Base-by-base conservation (phyloP, 2,329 filamentous ascomycete genomes). In the Ophiobolus disseminans region DNA sequence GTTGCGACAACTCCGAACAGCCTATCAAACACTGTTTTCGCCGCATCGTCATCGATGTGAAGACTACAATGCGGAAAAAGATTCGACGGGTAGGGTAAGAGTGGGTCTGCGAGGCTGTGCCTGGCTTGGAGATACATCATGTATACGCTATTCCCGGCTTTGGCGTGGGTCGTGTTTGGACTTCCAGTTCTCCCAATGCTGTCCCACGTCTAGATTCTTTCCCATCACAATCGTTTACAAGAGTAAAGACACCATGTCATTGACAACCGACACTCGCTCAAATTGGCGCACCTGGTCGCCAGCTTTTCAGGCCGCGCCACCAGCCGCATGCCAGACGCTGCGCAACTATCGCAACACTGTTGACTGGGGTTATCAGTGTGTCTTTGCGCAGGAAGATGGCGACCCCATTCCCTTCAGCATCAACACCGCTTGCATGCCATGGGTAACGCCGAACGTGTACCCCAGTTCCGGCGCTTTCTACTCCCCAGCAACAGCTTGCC, bases 321-420 rank as follows among this genome's bases (percentile, higher is more conserved):
- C 60, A 16, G 13, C 57, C 4, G 46, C 58, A 28, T 63, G 62
- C 48, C 30, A 44, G 7, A 63, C 62, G 0, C 53, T 63, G 5
- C 58, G 57, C 38, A 56, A 49, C 11, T 31, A 51, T 30, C 32
- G 40, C 25, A 50, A 48, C 35, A 45, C 35, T 8, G 42, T 60
- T 5, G 47, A 56, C 13, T 96, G 91, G 90, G 91, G 91, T 0
- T 92, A 95, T 70, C 91, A 88, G 0, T 90, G 90, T 17, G 76
- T 93, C n/a, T 96, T 96, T 63, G 80, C 86, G 46, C 86, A 84
- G 58, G 76, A 85, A 21, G 96, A 96, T 60, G 91, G 90, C 11
- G 56, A 52, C 2, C 32, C 55, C 2, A 89, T 91, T 5, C 91
- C 91, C 0, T 96, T 96, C 60, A 75, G 95, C 8, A 89, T 96